A percentile compares a stretch with the other conserved stretches of the same genome.
These are phyloP conservation scores for Penicillium daleae DNA, from an alignment of 495 filamentous ascomycete genomes.

Conservation along the genomic window DNA sequence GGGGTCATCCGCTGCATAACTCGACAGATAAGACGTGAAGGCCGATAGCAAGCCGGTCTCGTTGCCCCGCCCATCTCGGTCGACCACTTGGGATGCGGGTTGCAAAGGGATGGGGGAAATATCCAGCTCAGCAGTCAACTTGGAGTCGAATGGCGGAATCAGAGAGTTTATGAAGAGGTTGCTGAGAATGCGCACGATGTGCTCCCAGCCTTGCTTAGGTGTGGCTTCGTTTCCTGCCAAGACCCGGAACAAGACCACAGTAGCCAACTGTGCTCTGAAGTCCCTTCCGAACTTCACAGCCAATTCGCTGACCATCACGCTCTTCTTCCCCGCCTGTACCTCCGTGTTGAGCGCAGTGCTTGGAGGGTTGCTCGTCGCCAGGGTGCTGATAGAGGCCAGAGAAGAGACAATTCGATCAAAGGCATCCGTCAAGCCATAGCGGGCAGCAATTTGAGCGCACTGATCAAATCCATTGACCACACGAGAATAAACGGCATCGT, in stretches of 20 bases:
- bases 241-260: conserved; percentile 90
- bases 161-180: conserved; percentile 97
- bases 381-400: conserved; percentile 84
- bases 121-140: conserved; percentile 69
- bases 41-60: conserved; percentile 90
- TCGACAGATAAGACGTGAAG: conserved; percentile 95
- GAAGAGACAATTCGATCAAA: conserved; percentile 90
- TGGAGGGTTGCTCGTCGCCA: conserved; percentile 72
- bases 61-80: conserved; percentile 72
- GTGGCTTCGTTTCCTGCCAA: conserved; percentile 79
- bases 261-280: conserved; percentile 89
- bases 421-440: conserved; percentile 80
- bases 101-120: conserved; percentile 87
- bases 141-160: conserved; percentile 80
- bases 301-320: conserved; percentile 98
- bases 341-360: conserved; percentile 94
- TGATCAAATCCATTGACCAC: conserved; percentile 95
- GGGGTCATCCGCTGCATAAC: conserved; percentile 96
- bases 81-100: conserved; percentile 89
- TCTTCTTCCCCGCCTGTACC: conserved; percentile 87
- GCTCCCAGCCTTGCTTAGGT: conserved; percentile 78
- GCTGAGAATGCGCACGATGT: conserved; percentile 87
- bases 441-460: conserved; percentile 90
- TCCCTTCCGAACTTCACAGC: conserved; percentile 96
- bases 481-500: conserved; percentile 93